Percentiles rank a stretch among this genome's conserved stretches.
Evolutionary conservation across 129 eudicot species (phyloP).

Genomic region (Helianthus annuus): DNA sequence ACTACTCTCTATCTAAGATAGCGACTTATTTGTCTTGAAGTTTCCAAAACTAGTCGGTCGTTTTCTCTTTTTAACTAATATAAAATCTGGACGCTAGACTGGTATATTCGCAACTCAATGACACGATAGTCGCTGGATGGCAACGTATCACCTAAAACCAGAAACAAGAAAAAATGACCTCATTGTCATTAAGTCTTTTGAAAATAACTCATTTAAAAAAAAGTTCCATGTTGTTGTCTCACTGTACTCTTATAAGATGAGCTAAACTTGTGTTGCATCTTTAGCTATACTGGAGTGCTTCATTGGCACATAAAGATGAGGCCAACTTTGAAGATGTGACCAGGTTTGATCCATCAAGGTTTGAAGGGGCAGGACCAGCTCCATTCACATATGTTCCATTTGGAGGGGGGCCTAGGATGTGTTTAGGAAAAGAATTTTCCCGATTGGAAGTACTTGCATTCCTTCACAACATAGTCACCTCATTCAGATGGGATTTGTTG

Average conservation of each 20-base stretch:
- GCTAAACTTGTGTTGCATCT: constrained; percentile 1
- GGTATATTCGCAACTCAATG: too few relatives aligned
- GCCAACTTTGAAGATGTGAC: constrained; percentile 23
- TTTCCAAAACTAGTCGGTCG: too few relatives aligned
- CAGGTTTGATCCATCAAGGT: constrained; percentile 59
- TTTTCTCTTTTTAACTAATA: too few relatives aligned
- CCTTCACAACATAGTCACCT: constrained; percentile 49
- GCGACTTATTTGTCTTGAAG: too few relatives aligned
- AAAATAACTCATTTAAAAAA: neutral
- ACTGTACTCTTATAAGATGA: neutral
- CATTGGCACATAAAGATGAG: neutral
- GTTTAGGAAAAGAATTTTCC: constrained; percentile 72
- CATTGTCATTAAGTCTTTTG: too few relatives aligned
- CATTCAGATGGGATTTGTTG: constrained; percentile 51
- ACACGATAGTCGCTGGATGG: too few relatives aligned
- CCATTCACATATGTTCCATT: constrained; percentile 58
- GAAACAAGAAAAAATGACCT: too few relatives aligned
- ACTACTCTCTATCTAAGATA: too few relatives aligned
- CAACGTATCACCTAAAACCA: too few relatives aligned
- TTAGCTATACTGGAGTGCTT: constrained; percentile 46
- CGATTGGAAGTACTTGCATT: constrained; percentile 53
- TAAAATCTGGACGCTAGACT: too few relatives aligned
- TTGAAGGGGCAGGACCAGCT: constrained; percentile 54
- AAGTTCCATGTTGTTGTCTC: neutral
- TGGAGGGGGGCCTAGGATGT: constrained; percentile 84